Percentiles rank a stretch among this genome's conserved stretches.
phyloP scores from a whole-genome alignment of 148 eudicot genomes.

The Agrostemma githago region DNA sequence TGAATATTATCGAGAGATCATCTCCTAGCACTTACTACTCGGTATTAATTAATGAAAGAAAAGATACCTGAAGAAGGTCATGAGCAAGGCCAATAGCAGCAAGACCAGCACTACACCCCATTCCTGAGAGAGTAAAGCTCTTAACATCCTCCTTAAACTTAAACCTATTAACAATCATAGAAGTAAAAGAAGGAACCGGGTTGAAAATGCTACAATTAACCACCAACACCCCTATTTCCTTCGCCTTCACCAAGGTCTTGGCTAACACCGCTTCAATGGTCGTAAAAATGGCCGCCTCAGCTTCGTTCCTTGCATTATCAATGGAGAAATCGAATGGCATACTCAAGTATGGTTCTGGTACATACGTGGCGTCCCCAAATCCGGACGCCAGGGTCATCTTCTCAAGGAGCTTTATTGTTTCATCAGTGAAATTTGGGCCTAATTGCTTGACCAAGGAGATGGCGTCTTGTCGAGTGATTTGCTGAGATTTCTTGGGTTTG shows the following conservation, averaged over 20 bases:
- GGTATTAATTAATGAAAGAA: background rate
- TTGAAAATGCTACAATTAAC: constrained; percentile 50
- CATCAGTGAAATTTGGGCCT: constrained; percentile 6
- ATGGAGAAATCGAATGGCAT: constrained; percentile 53
- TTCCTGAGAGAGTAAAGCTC: constrained; percentile 63
- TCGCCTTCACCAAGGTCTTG: constrained; percentile 31
- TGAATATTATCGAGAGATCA: too few relatives aligned
- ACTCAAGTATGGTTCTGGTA: constrained; percentile 44
- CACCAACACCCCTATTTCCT: constrained; percentile 24
- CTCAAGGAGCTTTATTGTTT: constrained; percentile 18
- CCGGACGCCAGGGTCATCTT: constrained; percentile 28
- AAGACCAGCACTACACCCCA: constrained; percentile 71
- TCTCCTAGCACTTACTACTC: too few relatives aligned
- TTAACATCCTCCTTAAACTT: constrained; percentile 40
- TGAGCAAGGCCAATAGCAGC: constrained; percentile 56
- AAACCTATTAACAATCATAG: constrained; percentile 67
- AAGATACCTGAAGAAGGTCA: constrained; percentile 46
- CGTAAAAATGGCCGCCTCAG: constrained; percentile 53
- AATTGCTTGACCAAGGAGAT: constrained; percentile 2
- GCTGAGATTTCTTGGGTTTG: constrained; percentile 17
- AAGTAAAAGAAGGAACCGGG: constrained; percentile 64
- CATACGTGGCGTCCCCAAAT: constrained; percentile 20
- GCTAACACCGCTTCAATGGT: constrained; percentile 42
- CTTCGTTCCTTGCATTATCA: constrained; percentile 57
- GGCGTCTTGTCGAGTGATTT: constrained; percentile 8